A percentile compares a stretch with the other conserved stretches of the same genome.
These are phyloP conservation scores for Syzygium grande DNA, from an alignment of 345 rosid genomes.

Conservation along the genomic window DNA sequence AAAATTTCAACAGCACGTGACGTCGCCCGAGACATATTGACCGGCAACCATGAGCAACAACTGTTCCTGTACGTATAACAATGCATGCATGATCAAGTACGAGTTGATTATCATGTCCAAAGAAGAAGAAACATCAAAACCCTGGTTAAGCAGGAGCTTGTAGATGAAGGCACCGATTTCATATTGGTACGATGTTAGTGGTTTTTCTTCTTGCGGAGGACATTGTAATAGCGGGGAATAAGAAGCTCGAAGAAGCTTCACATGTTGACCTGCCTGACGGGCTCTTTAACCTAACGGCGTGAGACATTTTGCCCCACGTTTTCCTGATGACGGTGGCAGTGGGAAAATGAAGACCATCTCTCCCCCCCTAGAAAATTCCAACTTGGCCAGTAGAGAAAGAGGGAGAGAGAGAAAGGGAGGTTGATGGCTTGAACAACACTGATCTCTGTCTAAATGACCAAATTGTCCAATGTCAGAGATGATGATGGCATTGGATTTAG, in stretches of 20 bases:
- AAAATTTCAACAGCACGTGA: background rate
- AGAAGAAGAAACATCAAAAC: background rate
- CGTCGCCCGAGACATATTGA: background rate
- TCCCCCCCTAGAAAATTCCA: background rate
- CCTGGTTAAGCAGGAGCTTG: background rate
- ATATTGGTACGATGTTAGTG: background rate
- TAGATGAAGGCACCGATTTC: background rate
- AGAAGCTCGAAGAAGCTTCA: background rate
- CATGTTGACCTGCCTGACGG: background rate
- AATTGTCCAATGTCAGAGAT: background rate
- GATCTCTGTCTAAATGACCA: background rate
- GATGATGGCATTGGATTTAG: background rate
- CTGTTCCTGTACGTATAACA: background rate
- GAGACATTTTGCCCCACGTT: background rate
- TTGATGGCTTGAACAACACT: background rate
- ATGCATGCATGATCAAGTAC: background rate
- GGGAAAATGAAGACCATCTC: background rate
- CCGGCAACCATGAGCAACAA: background rate
- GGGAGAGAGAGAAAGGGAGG: background rate
- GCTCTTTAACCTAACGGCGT: background rate
- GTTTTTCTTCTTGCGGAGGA: background rate
- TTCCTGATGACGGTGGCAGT: background rate
- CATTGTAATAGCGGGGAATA: background rate
- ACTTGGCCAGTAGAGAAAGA: background rate
- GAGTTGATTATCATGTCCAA: background rate